Conservation (phyloP, 768 basidiomycete genomes). For the Amyloporia xantha region DNA sequence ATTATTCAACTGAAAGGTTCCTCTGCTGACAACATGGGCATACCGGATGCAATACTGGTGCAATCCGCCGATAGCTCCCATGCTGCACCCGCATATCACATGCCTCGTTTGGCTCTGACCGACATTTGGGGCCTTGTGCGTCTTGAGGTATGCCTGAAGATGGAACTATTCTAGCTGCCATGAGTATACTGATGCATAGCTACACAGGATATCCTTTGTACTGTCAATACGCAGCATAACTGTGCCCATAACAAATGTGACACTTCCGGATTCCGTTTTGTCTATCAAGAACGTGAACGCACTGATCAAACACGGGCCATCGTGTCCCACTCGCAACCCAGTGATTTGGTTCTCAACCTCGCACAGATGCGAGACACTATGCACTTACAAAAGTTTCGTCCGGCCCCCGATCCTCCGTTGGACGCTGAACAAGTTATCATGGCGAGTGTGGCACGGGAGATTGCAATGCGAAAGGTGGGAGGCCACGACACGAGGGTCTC, state of each 20-base stretch:
- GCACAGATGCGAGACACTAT: not conserved
- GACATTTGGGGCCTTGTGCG: not conserved
- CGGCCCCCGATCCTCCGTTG: not conserved
- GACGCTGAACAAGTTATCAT: not conserved
- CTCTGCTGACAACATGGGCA: not conserved
- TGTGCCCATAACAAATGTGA: slow-evolving; percentile 1
- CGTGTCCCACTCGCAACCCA: not conserved
- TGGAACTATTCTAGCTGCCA: not conserved
- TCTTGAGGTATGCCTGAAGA: not conserved
- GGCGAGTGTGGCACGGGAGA: not conserved
- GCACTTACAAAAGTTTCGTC: not conserved
- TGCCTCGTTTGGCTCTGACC: not conserved
- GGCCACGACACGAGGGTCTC: too few relatives aligned
- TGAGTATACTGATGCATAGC: not conserved
- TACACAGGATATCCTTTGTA: not conserved
- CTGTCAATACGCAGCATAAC: slow-evolving; percentile 8
- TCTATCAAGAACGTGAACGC: not conserved
- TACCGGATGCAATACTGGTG: not conserved
- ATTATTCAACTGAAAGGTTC: not conserved
- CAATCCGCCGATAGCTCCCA: not conserved
- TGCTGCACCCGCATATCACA: not conserved
- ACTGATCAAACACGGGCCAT: not conserved
- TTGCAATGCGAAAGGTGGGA: too few relatives aligned
- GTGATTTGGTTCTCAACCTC: not conserved
- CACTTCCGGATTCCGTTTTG: not conserved